phyloP scores from a whole-genome alignment of 2,329 filamentous ascomycete genomes.

The Fusarium liriodendri region DNA sequence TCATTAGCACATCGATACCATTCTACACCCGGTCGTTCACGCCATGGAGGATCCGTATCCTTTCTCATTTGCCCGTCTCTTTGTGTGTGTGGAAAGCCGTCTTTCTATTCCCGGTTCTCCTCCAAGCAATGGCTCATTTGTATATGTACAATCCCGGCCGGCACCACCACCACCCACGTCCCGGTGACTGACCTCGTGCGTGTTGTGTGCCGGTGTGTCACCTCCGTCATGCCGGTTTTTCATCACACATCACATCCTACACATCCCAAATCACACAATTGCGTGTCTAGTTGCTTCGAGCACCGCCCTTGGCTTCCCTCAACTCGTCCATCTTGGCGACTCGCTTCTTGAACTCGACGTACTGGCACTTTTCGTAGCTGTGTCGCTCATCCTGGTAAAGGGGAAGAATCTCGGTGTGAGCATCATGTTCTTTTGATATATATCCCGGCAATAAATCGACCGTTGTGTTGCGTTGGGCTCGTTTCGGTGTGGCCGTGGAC shows the following conservation, averaged over 20 bases:
- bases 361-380: slow-evolving; percentile 99
- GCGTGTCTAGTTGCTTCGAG: slow-evolving; percentile 79
- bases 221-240: not conserved
- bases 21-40: slow-evolving; percentile 34
- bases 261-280: not conserved
- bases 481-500: slow-evolving; percentile 13
- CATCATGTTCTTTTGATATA: slow-evolving; percentile 18
- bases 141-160: slow-evolving; percentile 48
- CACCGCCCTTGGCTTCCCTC: slow-evolving; percentile 84
- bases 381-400: slow-evolving; percentile 86
- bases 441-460: slow-evolving; percentile 21
- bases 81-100: slow-evolving; percentile 31
- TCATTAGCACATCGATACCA: slow-evolving; percentile 42
- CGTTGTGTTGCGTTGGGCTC: slow-evolving; percentile 4
- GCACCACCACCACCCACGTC: slow-evolving; percentile 17
- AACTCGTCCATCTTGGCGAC: slow-evolving; percentile 99
- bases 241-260: not conserved
- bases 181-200: slow-evolving; percentile 10
- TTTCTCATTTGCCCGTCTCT: slow-evolving; percentile 3
- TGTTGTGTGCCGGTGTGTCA: slow-evolving; percentile 2
- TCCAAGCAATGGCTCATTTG: slow-evolving; percentile 36
- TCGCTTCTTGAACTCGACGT: slow-evolving; percentile 97
- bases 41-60: slow-evolving; percentile 28
- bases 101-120: slow-evolving; percentile 45
- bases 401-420: slow-evolving; percentile 34